Evolutionary conservation across 2,329 filamentous ascomycete genomes (phyloP).

Genomic region (Epichloe sylvatica): DNA sequence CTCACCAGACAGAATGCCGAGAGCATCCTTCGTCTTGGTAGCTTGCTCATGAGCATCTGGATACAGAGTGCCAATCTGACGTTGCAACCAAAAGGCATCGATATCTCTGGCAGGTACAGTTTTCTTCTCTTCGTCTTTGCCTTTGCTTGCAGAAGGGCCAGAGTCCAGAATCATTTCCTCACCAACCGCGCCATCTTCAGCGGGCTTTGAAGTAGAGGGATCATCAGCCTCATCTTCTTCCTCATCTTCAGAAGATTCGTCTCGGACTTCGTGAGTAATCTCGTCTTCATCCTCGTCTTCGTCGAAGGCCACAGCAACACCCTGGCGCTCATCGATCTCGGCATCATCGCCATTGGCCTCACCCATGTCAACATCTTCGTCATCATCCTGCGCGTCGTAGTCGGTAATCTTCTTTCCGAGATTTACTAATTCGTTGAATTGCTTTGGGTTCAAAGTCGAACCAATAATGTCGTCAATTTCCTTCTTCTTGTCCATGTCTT

Average conservation of each 20-base stretch:
- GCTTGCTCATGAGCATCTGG: conserved; percentile 85
- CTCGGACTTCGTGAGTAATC: conserved; percentile 72
- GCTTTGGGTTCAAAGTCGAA: conserved; percentile 65
- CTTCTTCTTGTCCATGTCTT: conserved; percentile 97
- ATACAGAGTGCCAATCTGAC: conserved; percentile 79
- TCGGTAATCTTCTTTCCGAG: conserved; percentile 98
- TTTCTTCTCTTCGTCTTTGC: conserved; percentile 40
- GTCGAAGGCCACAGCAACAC: conserved; percentile 94
- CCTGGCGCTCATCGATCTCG: conserved; percentile 86
- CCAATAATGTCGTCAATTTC: conserved; percentile 90
- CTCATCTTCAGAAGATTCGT: conserved; percentile 74
- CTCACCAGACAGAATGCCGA: conserved; percentile 68
- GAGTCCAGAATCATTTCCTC: conserved; percentile 80
- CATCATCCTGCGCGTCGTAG: conserved; percentile 91
- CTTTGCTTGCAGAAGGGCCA: conserved; percentile 31
- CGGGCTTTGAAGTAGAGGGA: not conserved
- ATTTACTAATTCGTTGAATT: conserved; percentile 95
- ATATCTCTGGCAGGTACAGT: conserved; percentile 74
- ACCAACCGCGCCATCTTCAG: conserved; percentile 43
- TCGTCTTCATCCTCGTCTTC: conserved; percentile 74
- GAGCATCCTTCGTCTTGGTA: conserved; percentile 75
- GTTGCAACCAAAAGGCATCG: conserved; percentile 93
- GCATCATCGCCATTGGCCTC: conserved; percentile 49
- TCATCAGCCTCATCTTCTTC: conserved; percentile 42
- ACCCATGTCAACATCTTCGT: conserved; percentile 69